A percentile compares a stretch with the other conserved stretches of the same genome.
These are phyloP conservation scores for Penstemon barbatus DNA, from an alignment of 257 asterid genomes.

Conservation along the genomic window DNA sequence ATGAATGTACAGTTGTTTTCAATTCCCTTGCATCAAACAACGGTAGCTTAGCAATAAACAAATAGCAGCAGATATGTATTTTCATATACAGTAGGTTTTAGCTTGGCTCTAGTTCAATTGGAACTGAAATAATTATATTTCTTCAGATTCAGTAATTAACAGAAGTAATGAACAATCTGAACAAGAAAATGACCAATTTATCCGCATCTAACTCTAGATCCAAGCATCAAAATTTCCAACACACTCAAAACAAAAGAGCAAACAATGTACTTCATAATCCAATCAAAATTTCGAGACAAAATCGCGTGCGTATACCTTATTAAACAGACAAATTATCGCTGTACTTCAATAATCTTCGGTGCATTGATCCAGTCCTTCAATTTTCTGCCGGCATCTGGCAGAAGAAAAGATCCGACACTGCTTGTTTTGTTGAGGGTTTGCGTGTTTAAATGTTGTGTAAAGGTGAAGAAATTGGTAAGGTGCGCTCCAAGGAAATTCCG, in stretches of 20 bases:
- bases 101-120: too few species aligned
- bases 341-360: background rate
- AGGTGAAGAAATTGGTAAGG: slow-evolving; percentile 29
- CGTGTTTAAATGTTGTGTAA: slow-evolving; percentile 22
- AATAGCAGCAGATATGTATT: background rate
- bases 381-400: slow-evolving; percentile 22
- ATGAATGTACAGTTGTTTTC: background rate
- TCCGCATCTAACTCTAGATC: background rate
- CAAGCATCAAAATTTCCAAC: background rate
- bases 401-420: slow-evolving; percentile 32
- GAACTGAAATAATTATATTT: too few species aligned
- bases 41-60: background rate
- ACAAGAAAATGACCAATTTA: background rate
- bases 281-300: background rate
- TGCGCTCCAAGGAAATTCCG: slow-evolving; percentile 24
- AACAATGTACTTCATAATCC: background rate
- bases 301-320: slow-evolving; percentile 4
- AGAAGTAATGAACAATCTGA: background rate
- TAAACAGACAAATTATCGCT: background rate
- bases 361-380: slow-evolving; percentile 17
- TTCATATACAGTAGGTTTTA: background rate
- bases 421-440: background rate
- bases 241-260: background rate
- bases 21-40: slow-evolving; percentile 4
- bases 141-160: too few species aligned